phyloP scores from a whole-genome alignment of 2,329 filamentous ascomycete species.

The Beauveria bassiana region DNA sequence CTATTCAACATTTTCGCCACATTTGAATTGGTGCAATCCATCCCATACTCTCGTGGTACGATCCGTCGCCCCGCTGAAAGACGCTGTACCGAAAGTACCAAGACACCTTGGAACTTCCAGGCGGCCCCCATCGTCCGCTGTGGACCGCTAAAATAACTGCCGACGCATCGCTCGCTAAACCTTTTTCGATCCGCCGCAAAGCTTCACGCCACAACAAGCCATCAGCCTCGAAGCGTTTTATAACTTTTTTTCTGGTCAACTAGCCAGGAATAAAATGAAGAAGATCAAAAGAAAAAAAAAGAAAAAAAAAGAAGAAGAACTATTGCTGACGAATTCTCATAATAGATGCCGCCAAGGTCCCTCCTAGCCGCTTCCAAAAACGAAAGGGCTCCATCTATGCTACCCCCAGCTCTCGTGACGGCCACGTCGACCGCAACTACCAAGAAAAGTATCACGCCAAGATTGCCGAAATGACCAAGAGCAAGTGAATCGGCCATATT shows the following conservation, averaged over 20 bases:
- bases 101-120: neutral
- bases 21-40: neutral
- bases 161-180: too few relatives aligned
- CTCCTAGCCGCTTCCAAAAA: constrained; percentile 61
- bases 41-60: neutral
- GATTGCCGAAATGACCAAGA: constrained; percentile 42
- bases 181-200: too few relatives aligned
- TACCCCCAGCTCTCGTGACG: constrained; percentile 57
- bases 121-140: neutral
- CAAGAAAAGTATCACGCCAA: constrained; percentile 54
- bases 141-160: too few relatives aligned
- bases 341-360: constrained; percentile 59
- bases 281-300: too few relatives aligned
- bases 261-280: too few relatives aligned
- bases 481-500: constrained; percentile 22
- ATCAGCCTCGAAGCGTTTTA: too few relatives aligned
- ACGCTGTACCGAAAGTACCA: neutral
- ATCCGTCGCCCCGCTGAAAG: neutral
- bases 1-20: neutral
- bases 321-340: too few relatives aligned
- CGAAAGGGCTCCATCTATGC: constrained; percentile 62
- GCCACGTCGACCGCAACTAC: constrained; percentile 53
- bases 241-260: too few relatives aligned
- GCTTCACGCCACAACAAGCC: too few relatives aligned
- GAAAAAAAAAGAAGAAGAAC: too few relatives aligned